Base-by-base conservation (phyloP, 1,284 basidiomycete genomes). In the Rhizopogon hawkerae region DNA sequence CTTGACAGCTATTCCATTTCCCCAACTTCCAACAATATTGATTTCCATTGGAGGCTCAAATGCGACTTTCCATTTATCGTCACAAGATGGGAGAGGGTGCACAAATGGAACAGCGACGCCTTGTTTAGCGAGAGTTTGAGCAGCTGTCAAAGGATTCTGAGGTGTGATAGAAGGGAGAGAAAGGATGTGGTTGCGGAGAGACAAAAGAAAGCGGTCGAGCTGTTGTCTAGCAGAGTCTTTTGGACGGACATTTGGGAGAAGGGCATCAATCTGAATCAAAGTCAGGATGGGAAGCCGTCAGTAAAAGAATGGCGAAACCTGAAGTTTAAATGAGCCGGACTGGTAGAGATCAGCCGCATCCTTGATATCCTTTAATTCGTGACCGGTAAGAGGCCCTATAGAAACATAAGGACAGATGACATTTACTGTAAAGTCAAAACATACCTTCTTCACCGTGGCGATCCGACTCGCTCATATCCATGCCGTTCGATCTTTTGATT, bases 281-380 rank as follows among this genome's bases (percentile, higher is more conserved):
- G 33, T 39, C 42, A 54, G 48, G 16, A 23, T 38, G 14, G 37
- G 8, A 8, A 42, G n/a, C 36, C 31, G 38, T 41, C 13, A 33
- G n/a, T 5, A 3, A 13, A 4, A 16, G n/a, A 35, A 37, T 37
- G 34, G 13, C 58, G 71, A 35, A 47, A 85, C 87, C 73, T 92
- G 85, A 6, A 92, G 73, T 63, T 90, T 92, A 71, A 96, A 91
- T 1, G 91, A 78, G 48, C 78, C 88, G 0, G 90, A 93, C 58
- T 79, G 76, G 62, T 87, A 91, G 13, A 96, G 72, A 51, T 92
- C 84, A 23, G 80, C 74, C 5, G 91, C 81, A 61, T 90, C 80
- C 62, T 84, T 86, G 53, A 92, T 83, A 5, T 69, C 70, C 52
- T 85, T 78, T 42, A 95, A 73, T 64, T 95, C 91, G 53, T 85